phyloP scores from a whole-genome alignment of 2,329 filamentous ascomycete species.

The Beauveria australis region DNA sequence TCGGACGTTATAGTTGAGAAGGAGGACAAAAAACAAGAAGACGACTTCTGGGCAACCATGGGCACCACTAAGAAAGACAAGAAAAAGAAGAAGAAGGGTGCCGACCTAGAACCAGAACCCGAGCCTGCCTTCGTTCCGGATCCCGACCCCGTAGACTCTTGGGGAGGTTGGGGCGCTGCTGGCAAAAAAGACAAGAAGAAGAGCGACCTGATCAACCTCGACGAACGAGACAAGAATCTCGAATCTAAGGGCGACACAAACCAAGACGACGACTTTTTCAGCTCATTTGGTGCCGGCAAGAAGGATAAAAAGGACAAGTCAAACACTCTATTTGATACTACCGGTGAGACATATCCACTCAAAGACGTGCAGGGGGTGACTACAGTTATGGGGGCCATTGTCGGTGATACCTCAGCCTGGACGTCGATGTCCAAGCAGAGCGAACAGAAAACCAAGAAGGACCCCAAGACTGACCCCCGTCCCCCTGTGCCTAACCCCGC shows the following conservation, averaged over 20 bases:
- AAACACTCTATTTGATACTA: conserved; percentile 39
- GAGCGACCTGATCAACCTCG: conserved; percentile 29
- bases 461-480: conserved; percentile 33
- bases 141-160: conserved; percentile 15
- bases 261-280: conserved; percentile 45
- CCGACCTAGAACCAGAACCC: conserved; percentile 9
- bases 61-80: conserved; percentile 20
- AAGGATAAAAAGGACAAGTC: conserved; percentile 43
- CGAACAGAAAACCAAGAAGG: conserved; percentile 33
- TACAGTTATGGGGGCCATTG: conserved; percentile 29
- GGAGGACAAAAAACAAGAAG: conserved; percentile 12
- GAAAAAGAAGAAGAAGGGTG: conserved; percentile 26
- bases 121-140: conserved; percentile 14
- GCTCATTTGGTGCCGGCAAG: conserved; percentile 47
- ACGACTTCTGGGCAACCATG: conserved; percentile 17
- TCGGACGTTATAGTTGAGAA: not conserved
- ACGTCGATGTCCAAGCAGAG: conserved; percentile 31
- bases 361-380: conserved; percentile 37
- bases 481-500: conserved; percentile 40
- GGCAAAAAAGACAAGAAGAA: conserved; percentile 17
- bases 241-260: conserved; percentile 22
- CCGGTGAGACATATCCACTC: conserved; percentile 38
- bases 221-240: conserved; percentile 19
- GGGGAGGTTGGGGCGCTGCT: conserved; percentile 16
- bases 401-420: conserved; percentile 37